These are phyloP conservation scores for Achaetomium macrosporum DNA, from an alignment of 2,329 filamentous ascomycete species.

Conservation along the genomic window DNA sequence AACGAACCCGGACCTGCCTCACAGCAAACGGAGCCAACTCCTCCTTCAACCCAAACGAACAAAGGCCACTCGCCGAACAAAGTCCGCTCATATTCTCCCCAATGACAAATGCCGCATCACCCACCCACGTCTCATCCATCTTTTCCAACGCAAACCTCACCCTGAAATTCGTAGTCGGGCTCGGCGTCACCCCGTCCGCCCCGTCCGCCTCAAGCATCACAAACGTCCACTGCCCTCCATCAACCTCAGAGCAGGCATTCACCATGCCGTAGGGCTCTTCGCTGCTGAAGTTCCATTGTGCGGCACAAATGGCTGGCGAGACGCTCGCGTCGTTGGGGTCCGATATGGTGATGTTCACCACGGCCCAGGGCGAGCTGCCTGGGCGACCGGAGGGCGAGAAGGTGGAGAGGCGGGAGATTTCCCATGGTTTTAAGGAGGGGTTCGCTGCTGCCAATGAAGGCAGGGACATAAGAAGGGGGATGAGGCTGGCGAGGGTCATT, in stretches of 20 bases:
- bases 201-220: conserved; percentile 6
- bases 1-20: conserved; percentile 1
- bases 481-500: no score
- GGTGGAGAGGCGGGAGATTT: conserved; percentile 5
- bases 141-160: conserved; percentile 1
- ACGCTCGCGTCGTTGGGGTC: conserved; percentile 7
- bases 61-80: conserved; percentile 15
- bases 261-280: conserved; percentile 1
- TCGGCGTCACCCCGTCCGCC: background rate
- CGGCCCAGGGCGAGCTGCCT: conserved; percentile 2
- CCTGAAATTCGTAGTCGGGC: conserved; percentile 5
- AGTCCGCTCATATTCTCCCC: conserved; percentile 14
- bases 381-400: conserved; percentile 11
- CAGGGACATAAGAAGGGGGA: no score
- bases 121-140: background rate
- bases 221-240: conserved; percentile 3
- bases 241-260: conserved; percentile 4
- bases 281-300: conserved; percentile 2
- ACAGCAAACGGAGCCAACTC: conserved; percentile 10
- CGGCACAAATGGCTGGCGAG: background rate
- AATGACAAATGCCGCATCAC: background rate
- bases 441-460: background rate
- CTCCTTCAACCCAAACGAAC: conserved; percentile 14
- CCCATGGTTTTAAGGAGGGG: conserved; percentile 4
- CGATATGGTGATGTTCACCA: conserved; percentile 14